Conservation (phyloP, 768 basidiomycete species). For the Suillus subaureus region DNA sequence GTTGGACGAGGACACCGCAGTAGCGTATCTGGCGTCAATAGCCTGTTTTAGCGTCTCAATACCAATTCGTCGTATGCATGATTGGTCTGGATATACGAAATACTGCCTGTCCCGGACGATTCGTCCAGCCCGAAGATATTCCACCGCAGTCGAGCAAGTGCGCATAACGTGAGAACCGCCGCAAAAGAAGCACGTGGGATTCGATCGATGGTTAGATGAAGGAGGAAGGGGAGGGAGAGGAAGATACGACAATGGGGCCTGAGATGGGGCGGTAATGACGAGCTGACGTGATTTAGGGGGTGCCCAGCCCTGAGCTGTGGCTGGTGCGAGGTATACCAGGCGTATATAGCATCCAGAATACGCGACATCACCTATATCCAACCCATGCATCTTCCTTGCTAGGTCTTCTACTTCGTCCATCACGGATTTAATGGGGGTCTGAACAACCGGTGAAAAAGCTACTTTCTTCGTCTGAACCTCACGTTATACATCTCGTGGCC, state of each 20-base stretch:
- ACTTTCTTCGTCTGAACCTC: no score
- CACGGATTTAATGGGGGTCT: no score
- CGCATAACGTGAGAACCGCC: background rate
- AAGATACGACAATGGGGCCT: background rate
- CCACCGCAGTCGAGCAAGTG: background rate
- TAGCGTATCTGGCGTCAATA: background rate
- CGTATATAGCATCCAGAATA: background rate
- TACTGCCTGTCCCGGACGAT: background rate
- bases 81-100: background rate
- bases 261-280: no score
- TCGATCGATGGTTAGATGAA: background rate
- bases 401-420: background rate
- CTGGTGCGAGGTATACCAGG: background rate
- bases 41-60: background rate
- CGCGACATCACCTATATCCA: background rate
- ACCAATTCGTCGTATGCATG: background rate
- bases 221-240: background rate
- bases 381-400: background rate
- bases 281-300: no score
- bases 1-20: background rate
- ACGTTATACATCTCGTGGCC: no score
- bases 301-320: background rate
- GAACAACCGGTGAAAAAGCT: no score
- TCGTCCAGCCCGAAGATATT: background rate
- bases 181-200: background rate